Evolutionary conservation across 805 yeast genomes (phyloP), one percentile per base, ranked within the genome.

Genomic region (Saccharomycopsis sp.): DNA sequence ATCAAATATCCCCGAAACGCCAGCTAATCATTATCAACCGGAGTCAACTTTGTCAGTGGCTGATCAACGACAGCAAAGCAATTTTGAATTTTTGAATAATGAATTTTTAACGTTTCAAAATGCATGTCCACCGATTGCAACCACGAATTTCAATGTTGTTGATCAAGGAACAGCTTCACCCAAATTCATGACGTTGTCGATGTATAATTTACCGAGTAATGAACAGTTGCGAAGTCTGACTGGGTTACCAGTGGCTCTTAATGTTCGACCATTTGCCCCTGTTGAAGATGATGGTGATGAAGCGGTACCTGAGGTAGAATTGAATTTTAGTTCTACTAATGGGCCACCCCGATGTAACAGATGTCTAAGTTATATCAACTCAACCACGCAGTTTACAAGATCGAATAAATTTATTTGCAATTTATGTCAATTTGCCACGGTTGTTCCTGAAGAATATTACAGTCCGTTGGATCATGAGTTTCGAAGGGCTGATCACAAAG

Each of bases 121-220:
- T 56, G 81, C 86, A 1, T 71, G 77, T 8, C 95, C 97, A 4
- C 97, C 97, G 3, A 67, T 78, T 11, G 81, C 95, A 0, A 85
- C 90, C 0, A 75, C 86, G 1, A 80, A 77, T 51, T 85, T 70
- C 57, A 68, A 67, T 38, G 75, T 82, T 1, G 66, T 75, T 23
- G 97, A 93, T 59, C 95, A 89, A 59, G 95, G 95, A 4, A 76
- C 81, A 6, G 77, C 95, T 2, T 77, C 85, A 20, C 93, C 97
- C 3, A 77, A 85, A 48, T 79, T 79, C 60, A 75, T 85, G 58
- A 71, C 95, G 48, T 66, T 85, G 51, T 70, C 95, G 3, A 75
- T 88, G 85, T 85, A 87, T 62, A 78, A 81, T 53, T 74, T 88
- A 5, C 98, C 98, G 2, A 74, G 73, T 31, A 68, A 80, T 14